Percentiles rank a stretch among this genome's conserved stretches.
These are phyloP conservation scores for Leccinellum albellum DNA, from an alignment of 768 basidiomycete genomes.

Conservation along the genomic window DNA sequence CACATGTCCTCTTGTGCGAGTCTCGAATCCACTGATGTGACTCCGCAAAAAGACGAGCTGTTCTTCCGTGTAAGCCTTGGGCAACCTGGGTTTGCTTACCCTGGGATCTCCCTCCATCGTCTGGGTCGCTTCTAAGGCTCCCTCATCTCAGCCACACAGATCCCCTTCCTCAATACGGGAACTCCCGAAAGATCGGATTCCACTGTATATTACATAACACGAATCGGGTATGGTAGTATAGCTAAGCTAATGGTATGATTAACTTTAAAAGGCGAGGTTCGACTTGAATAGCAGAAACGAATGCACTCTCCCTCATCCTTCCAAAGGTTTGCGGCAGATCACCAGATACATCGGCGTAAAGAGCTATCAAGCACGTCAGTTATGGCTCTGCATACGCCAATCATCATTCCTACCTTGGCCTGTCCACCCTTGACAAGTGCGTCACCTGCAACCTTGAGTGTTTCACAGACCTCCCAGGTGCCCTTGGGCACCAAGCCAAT, in stretches of 20 bases:
- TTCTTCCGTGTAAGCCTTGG: slow-evolving; percentile 62
- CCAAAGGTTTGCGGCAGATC: slow-evolving; percentile 50
- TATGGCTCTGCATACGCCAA: background rate
- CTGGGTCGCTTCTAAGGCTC: background rate
- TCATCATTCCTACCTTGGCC: slow-evolving; percentile 56
- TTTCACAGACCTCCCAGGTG: slow-evolving; percentile 85
- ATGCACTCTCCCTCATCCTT: background rate
- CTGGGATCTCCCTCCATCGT: slow-evolving; percentile 53
- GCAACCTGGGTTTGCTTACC: slow-evolving; percentile 62
- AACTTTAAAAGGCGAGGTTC: background rate
- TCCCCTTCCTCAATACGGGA: slow-evolving; percentile 13
- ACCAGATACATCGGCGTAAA: slow-evolving; percentile 88
- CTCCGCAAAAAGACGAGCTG: slow-evolving; percentile 56
- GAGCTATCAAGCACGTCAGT: slow-evolving; percentile 43
- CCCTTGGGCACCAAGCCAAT: slow-evolving; percentile 86
- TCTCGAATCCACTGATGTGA: slow-evolving; percentile 54
- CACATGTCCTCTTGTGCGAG: slow-evolving; percentile 53
- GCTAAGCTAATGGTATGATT: background rate
- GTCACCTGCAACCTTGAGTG: slow-evolving; percentile 76
- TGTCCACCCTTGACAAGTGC: slow-evolving; percentile 82
- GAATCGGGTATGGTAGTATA: background rate
- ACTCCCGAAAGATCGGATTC: slow-evolving; percentile 28
- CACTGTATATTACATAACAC: slow-evolving; percentile 1
- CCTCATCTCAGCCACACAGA: slow-evolving; percentile 21
- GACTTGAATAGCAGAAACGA: background rate